Evolutionary conservation across 768 basidiomycete species (phyloP), one percentile per base, ranked within the genome.

Genomic region (Pisolithus sp.): DNA sequence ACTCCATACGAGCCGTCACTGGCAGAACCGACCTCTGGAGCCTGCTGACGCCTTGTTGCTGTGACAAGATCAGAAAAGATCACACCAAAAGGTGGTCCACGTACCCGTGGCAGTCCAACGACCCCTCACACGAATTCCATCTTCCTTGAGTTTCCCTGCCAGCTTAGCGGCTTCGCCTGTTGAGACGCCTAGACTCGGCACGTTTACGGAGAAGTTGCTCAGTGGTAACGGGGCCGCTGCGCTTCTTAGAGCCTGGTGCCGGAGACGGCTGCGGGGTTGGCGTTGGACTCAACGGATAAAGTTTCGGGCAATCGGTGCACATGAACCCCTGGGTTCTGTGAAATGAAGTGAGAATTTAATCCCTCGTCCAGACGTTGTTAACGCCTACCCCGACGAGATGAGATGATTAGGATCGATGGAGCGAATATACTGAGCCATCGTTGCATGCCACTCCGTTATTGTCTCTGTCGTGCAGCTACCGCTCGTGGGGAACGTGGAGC

Each of bases 1-100:
- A 86, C 81, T 31, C 83, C 83, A 31, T 71, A 69, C n/a, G 80
- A 73, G 1, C 85, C 85, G 59, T 86, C 79, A 53, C 78, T 81
- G 26, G 71, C 69, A 20, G 83, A 59, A 24, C 81, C 80, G 30
- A 76, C 55, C 40, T 61, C 64, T 46, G 70, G 59, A 41, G 73
- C 68, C 56, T 70, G 64, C 52, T 81, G 78, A 36, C 76, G 73
- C 58, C 68, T 75, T 36, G 80, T 76, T 54, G 68, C 77, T 80
- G 59, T 42, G 46, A 40, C 39, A 51, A 26, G 36, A 28, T 43
- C 51, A 55, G 46, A 43, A 44, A 53, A 48, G 39, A 23, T 34
- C 38, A 43, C 20, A 15, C 41, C 50, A 28, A 48, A 49, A 26
- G 41, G 10, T 18, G 50, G 15, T 26, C 31, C 43, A 31, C 73